These are phyloP conservation scores for Alternaria infectoria DNA, from an alignment of 2,329 filamentous ascomycete genomes.

Conservation along the genomic window DNA sequence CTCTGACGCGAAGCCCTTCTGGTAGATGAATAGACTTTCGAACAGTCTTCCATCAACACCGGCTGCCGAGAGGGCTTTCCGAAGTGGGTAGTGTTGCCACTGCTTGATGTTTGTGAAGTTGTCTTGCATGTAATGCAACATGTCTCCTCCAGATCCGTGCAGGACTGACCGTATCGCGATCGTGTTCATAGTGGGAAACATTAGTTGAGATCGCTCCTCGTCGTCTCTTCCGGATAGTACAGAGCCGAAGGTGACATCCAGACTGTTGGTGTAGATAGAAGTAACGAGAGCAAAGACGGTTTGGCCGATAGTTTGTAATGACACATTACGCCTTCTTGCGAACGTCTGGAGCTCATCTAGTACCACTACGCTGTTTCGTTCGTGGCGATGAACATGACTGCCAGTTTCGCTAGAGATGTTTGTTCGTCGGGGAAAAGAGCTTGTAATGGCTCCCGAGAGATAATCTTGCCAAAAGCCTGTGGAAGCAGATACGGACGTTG, in stretches of 20 bases:
- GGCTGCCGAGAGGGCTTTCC: slow-evolving; percentile 67
- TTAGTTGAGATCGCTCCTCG: slow-evolving; percentile 68
- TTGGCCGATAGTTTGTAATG: slow-evolving; percentile 77
- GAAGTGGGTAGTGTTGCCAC: slow-evolving; percentile 78
- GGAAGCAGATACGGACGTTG: slow-evolving; percentile 56
- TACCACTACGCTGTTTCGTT: slow-evolving; percentile 55
- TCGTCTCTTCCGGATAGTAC: slow-evolving; percentile 85
- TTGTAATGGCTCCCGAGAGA: slow-evolving; percentile 60
- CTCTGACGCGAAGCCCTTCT: slow-evolving; percentile 55
- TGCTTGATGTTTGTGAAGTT: slow-evolving; percentile 70
- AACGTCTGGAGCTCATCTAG: slow-evolving; percentile 59
- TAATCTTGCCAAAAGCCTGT: slow-evolving; percentile 74
- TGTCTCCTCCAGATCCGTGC: slow-evolving; percentile 68
- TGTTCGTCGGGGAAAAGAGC: slow-evolving; percentile 46
- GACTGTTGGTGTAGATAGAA: slow-evolving; percentile 64
- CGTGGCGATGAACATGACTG: slow-evolving; percentile 50
- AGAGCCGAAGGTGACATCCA: slow-evolving; percentile 83
- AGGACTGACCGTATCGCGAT: slow-evolving; percentile 75
- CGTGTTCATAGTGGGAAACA: slow-evolving; percentile 94
- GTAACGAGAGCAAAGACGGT: slow-evolving; percentile 77
- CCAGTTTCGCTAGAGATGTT: neutral
- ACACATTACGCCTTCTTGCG: slow-evolving; percentile 71
- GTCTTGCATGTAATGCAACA: slow-evolving; percentile 76
- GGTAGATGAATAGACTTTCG: slow-evolving; percentile 71
- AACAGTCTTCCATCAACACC: slow-evolving; percentile 60